phyloP scores from a whole-genome alignment of 345 rosid species.

The Kandelia obovata region DNA sequence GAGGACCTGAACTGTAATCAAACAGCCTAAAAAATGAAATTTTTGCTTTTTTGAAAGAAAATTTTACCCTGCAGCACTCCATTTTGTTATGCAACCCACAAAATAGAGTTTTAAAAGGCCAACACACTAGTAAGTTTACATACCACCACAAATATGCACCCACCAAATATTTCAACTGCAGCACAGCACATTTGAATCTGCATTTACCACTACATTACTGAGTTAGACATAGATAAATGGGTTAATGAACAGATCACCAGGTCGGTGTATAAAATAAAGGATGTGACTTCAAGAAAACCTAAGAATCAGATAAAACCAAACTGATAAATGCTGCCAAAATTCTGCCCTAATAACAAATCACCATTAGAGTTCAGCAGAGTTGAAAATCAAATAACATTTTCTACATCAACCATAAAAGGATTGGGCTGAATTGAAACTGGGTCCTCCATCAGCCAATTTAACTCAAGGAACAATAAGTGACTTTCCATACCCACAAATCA shows the following conservation, averaged over 20 bases:
- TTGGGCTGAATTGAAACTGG: not conserved
- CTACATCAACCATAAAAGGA: not conserved
- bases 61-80: constrained; percentile 46
- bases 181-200: too few relatives aligned
- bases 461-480: not conserved
- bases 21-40: too few relatives aligned
- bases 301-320: too few relatives aligned
- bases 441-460: not conserved
- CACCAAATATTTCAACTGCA: too few relatives aligned
- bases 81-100: not conserved
- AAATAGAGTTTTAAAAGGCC: not conserved
- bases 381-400: not conserved
- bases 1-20: too few relatives aligned
- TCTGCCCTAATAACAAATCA: not conserved
- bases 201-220: too few relatives aligned
- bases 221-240: too few relatives aligned
- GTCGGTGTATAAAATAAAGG: too few relatives aligned
- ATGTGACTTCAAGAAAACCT: too few relatives aligned
- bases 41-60: too few relatives aligned
- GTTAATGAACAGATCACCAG: too few relatives aligned
- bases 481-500: not conserved
- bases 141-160: too few relatives aligned
- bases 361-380: not conserved
- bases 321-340: not conserved
- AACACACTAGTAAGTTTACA: not conserved